phyloP scores from a whole-genome alignment of 2,329 filamentous ascomycete species.

The Zymoseptoria passerinii region DNA sequence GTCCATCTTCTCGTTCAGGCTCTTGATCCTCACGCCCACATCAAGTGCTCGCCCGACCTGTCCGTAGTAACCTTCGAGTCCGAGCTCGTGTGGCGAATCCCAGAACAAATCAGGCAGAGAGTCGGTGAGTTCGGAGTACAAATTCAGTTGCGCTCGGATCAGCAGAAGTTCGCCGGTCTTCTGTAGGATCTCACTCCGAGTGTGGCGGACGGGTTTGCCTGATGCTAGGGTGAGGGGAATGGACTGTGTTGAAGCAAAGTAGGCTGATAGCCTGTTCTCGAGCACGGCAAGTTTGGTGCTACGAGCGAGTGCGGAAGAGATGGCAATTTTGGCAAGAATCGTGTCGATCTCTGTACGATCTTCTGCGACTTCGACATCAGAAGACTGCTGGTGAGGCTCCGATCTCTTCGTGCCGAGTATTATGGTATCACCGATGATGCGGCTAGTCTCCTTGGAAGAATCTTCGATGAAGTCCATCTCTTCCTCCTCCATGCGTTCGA shows the following conservation, averaged over 20 bases:
- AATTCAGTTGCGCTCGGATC: constrained; percentile 84
- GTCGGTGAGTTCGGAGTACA: constrained; percentile 94
- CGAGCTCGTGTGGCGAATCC: constrained; percentile 82
- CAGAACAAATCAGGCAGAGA: constrained; percentile 93
- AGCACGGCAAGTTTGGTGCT: constrained; percentile 91
- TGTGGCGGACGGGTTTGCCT: constrained; percentile 55
- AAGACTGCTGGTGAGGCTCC: constrained; percentile 4
- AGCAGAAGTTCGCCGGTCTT: constrained; percentile 90
- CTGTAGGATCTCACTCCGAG: constrained; percentile 71
- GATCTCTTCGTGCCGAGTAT: constrained; percentile 66
- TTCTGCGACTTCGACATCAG: constrained; percentile 2
- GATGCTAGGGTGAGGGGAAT: constrained; percentile 72
- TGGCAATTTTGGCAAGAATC: constrained; percentile 87
- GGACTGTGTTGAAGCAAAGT: constrained; percentile 76
- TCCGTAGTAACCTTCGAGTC: constrained; percentile 90
- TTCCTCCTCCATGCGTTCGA: constrained; percentile 69
- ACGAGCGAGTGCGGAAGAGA: constrained; percentile 85
- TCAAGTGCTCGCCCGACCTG: constrained; percentile 85
- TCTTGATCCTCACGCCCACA: constrained; percentile 81
- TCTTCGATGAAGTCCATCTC: constrained; percentile 83
- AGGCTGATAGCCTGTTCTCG: constrained; percentile 70
- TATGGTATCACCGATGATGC: constrained; percentile 79
- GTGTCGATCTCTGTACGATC: constrained; percentile 39
- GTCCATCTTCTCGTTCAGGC: constrained; percentile 94
- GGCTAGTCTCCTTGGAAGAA: constrained; percentile 60